These are phyloP conservation scores for Boletus semigastroideus DNA, from an alignment of 1,284 basidiomycete genomes.

Conservation along the genomic window DNA sequence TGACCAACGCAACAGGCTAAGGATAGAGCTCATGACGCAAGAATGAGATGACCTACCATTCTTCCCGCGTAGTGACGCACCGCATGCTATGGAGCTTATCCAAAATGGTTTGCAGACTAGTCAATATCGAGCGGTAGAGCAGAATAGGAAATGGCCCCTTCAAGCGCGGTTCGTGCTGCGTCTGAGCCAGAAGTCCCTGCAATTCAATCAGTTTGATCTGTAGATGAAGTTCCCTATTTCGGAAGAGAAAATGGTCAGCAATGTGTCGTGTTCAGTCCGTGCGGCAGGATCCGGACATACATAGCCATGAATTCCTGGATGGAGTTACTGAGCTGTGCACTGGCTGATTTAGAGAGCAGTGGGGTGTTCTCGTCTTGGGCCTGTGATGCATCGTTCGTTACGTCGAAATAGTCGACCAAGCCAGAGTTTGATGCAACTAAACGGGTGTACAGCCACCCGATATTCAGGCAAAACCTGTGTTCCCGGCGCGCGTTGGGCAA, in stretches of 20 bases:
- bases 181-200: constrained; percentile 80
- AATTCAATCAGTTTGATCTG: constrained; percentile 88
- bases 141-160: constrained; percentile 89
- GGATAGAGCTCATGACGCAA: constrained; percentile 1
- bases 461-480: constrained; percentile 73
- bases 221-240: constrained; percentile 84
- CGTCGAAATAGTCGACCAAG: constrained; percentile 41
- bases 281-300: constrained; percentile 41
- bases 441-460: constrained; percentile 83
- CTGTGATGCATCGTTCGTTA: constrained; percentile 19
- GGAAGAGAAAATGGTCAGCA: constrained; percentile 4
- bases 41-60: constrained; percentile 63
- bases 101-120: constrained; percentile 85
- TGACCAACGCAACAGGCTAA: constrained; percentile 23
- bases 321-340: constrained; percentile 54
- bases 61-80: constrained; percentile 89
- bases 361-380: constrained; percentile 34
- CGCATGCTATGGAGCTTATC: constrained; percentile 93
- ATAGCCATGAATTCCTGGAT: constrained; percentile 90
- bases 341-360: constrained; percentile 38
- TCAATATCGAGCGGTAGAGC: constrained; percentile 83
- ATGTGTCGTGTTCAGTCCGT: not conserved
- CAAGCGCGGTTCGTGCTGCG: constrained; percentile 89
- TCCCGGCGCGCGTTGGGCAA: not conserved
- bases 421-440: constrained; percentile 77